A percentile compares a stretch with the other conserved stretches of the same genome.
phyloP scores from a whole-genome alignment of 2,329 filamentous ascomycete species.

The Sporothrix luriei region DNA sequence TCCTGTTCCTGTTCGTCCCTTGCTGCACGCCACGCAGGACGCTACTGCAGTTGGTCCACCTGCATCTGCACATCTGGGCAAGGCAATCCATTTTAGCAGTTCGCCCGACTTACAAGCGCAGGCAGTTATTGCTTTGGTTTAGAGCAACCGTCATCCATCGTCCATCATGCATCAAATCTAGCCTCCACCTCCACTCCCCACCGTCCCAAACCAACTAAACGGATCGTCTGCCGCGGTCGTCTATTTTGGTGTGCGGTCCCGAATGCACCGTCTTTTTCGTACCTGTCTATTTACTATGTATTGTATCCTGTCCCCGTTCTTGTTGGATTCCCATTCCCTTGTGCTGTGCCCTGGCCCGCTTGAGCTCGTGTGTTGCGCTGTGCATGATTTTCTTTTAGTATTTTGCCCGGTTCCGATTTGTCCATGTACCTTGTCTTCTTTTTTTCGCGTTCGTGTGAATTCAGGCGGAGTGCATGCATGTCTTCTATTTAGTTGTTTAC shows the following conservation, averaged over 20 bases:
- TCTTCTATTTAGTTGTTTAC: not conserved
- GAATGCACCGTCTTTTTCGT: not conserved
- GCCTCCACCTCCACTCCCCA: not conserved
- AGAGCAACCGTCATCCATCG: not conserved
- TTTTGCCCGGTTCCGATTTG: not conserved
- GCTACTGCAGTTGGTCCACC: not conserved
- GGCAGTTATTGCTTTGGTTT: not conserved
- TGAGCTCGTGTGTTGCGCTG: not conserved
- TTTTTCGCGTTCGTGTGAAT: not conserved
- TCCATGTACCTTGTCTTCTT: not conserved
- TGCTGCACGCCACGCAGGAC: not conserved
- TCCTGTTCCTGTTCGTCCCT: constrained; percentile 19
- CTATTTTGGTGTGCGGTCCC: constrained; percentile 3
- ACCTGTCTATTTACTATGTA: not conserved
- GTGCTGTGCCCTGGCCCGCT: constrained; percentile 1
- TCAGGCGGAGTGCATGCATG: too few species aligned
- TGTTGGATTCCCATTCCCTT: not conserved
- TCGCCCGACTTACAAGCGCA: not conserved
- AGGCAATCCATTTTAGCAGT: not conserved
- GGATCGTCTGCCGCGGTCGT: constrained; percentile 19
- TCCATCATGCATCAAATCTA: not conserved
- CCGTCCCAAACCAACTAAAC: not conserved
- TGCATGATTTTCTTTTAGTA: constrained; percentile 4
- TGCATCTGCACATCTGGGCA: not conserved
- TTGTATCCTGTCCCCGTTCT: not conserved